Conservation (phyloP, 352 stramenopile species). For the Pythium volutum region DNA sequence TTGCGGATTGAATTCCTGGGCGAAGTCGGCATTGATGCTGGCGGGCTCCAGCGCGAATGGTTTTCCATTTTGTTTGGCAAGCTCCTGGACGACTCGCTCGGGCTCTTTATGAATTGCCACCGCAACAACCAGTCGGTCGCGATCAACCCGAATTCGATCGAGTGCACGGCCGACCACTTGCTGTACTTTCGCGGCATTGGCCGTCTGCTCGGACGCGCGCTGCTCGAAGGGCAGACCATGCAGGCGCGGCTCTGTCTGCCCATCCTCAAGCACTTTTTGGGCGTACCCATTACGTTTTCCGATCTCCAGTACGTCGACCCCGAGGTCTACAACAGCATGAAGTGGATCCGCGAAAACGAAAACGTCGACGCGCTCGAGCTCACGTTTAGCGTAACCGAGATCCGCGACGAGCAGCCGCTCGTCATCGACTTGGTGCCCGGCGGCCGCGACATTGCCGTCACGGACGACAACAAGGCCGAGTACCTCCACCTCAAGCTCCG, state of each 20-base stretch:
- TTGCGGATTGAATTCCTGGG: slow-evolving; percentile 86
- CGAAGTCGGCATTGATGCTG: slow-evolving; percentile 73
- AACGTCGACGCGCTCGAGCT: slow-evolving; percentile 63
- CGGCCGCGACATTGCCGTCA: slow-evolving; percentile 78
- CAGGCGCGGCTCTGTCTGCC: slow-evolving; percentile 64
- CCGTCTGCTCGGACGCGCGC: slow-evolving; percentile 56
- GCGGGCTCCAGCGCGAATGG: slow-evolving; percentile 77
- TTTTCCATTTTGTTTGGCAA: slow-evolving; percentile 76
- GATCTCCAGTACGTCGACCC: slow-evolving; percentile 80
- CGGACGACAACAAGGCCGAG: slow-evolving; percentile 94
- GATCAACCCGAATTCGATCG: slow-evolving; percentile 75
- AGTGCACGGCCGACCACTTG: slow-evolving; percentile 68
- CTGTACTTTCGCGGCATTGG: slow-evolving; percentile 88
- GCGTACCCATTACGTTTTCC: slow-evolving; percentile 78
- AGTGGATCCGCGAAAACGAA: slow-evolving; percentile 67
- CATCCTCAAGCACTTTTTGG: slow-evolving; percentile 79
- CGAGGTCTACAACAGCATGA: slow-evolving; percentile 77
- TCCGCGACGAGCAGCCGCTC: slow-evolving; percentile 51
- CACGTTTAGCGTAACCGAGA: slow-evolving; percentile 72
- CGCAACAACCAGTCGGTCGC: slow-evolving; percentile 64
- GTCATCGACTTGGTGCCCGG: slow-evolving; percentile 61
- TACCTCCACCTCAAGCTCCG: slow-evolving; percentile 94
- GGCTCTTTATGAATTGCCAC: slow-evolving; percentile 76
- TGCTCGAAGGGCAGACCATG: slow-evolving; percentile 78
- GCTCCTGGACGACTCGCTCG: slow-evolving; percentile 59